Conservation (phyloP, 805 yeast genomes). For the Suhomyces pyralidae region DNA sequence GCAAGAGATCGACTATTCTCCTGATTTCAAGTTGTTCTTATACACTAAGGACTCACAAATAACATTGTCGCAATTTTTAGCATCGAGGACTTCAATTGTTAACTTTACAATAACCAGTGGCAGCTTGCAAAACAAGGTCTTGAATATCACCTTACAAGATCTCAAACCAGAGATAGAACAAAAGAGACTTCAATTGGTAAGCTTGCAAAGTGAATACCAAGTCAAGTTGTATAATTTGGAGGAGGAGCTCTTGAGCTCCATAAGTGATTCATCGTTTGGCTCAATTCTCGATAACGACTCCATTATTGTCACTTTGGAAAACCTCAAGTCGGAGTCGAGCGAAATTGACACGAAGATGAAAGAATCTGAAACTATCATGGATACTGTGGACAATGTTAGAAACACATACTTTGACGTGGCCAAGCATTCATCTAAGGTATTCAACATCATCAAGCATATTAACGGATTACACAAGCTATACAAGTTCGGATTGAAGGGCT, state of each 20-base stretch:
- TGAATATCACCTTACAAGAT: constrained; percentile 52
- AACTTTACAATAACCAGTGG: constrained; percentile 73
- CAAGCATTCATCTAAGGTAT: constrained; percentile 49
- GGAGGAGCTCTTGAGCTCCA: constrained; percentile 49
- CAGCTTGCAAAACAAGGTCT: constrained; percentile 59
- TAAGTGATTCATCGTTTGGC: constrained; percentile 53
- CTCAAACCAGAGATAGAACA: constrained; percentile 66
- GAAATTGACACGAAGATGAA: constrained; percentile 51
- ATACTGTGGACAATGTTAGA: constrained; percentile 48
- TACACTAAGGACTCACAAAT: constrained; percentile 57
- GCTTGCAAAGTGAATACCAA: constrained; percentile 58
- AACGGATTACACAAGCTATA: constrained; percentile 50
- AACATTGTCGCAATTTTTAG: constrained; percentile 50
- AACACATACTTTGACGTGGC: constrained; percentile 55
- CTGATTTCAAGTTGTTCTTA: constrained; percentile 58
- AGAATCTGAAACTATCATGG: constrained; percentile 56
- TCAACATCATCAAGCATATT: constrained; percentile 39
- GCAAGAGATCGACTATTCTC: constrained; percentile 63
- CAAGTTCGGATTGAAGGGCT: constrained; percentile 49
- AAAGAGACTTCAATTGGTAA: constrained; percentile 51
- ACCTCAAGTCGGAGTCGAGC: constrained; percentile 59
- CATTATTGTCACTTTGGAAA: constrained; percentile 58
- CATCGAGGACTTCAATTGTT: constrained; percentile 58
- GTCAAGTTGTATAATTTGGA: constrained; percentile 56
- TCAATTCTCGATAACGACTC: constrained; percentile 66